Evolutionary conservation across 1,284 basidiomycete genomes (phyloP), one percentile per base, ranked within the genome.

Genomic region (Cystobasidium slooffiae): DNA sequence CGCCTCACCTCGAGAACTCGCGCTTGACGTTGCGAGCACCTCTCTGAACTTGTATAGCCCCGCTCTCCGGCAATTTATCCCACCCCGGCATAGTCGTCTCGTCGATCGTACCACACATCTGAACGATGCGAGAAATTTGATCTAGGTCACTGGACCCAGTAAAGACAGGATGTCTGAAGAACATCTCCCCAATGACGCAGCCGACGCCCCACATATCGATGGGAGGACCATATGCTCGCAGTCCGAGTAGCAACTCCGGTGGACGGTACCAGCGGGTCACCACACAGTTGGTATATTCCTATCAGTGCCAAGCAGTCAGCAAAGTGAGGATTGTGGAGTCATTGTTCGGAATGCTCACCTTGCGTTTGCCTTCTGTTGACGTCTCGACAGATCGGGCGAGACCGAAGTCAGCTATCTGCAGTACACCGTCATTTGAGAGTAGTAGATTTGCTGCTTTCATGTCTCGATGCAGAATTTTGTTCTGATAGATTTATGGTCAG

Each of bases 231-330:
- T 99, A 99, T 77, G 91, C 79, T 62, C 89, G 86, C 46, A 93
- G 91, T 52, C 96, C 95, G 5, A 98, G 86, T 18, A 99, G 85
- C 1, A 99, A 85, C 84, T 99, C 96, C 0, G 97, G 96, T 6
- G 97, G 95, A 41, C 97, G 88, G 81, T 99, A 99, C 96, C 97
- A 99, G 55, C 95, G 85, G 9, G 96, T 99, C n/a, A 99, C 96
- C 37, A 99, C 97, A 83, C 94, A 97, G 80, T 96, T 96, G 1
- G 97, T 99, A 81, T 98, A 98, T 81, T 90, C 66, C 76, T 79
- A 64, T 6, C 2, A 52, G 18, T 14, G 18, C 10, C 3, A 0
- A 9, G 39, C 12, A 18, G 16, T 49, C 52, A 56, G 68, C 20
- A 24, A 37, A 12, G 31, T 24, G 3, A n/a, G 41, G 31, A 46